Evolutionary conservation across 352 stramenopile species (phyloP), one percentile per base, ranked within the genome.

Genomic region (Pythium biforme): DNA sequence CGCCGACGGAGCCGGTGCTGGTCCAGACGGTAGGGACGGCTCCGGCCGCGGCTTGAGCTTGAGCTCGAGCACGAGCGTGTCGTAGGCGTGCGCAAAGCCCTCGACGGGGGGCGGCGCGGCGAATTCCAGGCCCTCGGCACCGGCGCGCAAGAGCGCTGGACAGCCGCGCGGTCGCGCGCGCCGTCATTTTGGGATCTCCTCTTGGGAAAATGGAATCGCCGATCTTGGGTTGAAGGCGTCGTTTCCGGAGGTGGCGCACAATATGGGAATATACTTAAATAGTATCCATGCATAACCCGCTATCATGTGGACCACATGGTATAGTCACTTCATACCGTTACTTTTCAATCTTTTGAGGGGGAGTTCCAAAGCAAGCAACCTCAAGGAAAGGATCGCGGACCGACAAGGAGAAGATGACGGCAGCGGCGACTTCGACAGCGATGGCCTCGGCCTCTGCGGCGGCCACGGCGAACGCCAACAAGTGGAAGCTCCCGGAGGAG

Each of bases 401-500:
- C 43, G 54, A 59, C n/a, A 26, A 19, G 37, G n/a, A n/a, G n/a
- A n/a, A 57, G 39, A 55, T 65, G 47, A 67, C 49, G 51, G 29
- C 54, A 10, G 26, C 33, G 50, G 54, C 61, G 61, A 45, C 54
- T 20, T 55, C 53, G 52, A 64, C 51, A 8, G 37, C 57, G 10
- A 41, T 22, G 12, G 22, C 41, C 17, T 26, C 41, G 40, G 26
- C 49, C 40, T 12, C 50, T 27, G 29, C 29, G n/a, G 41, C 56
- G 22, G 26, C 29, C 31, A 49, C 50, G 26, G 26, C 59, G 10
- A 56, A 50, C n/a, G 52, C 51, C 26, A 55, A 46, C 50, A 69
- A 74, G 48, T 69, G 61, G 70, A 83, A 88, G 69, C 75, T 96
- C 19, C 87, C 87, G 15, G 86, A 94, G 59, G 88, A 97, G 72